A percentile compares a stretch with the other conserved stretches of the same genome.
phyloP scores from a whole-genome alignment of 2,329 filamentous ascomycete genomes.

The Claviceps spartinae region DNA sequence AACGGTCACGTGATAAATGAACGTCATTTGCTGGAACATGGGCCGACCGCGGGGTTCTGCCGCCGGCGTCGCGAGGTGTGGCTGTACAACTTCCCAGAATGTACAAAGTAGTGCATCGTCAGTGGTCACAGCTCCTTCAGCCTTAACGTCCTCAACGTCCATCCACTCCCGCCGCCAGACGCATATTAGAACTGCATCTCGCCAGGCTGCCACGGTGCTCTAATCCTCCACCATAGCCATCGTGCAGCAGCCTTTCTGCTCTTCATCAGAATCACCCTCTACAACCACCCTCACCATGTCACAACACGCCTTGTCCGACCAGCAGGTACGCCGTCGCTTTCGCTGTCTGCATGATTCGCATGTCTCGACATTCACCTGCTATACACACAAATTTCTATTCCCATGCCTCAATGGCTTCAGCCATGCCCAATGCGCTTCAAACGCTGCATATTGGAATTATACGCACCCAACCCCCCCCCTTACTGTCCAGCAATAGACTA shows the following conservation, averaged over 20 bases:
- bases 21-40: not conserved
- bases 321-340: conserved; percentile 53
- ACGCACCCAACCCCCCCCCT: not conserved
- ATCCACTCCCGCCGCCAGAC: conserved; percentile 7
- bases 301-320: conserved; percentile 93
- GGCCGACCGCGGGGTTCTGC: not conserved
- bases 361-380: conserved; percentile 5
- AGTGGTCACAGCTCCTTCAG: conserved; percentile 13
- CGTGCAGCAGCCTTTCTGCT: not conserved
- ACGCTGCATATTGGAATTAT: no score
- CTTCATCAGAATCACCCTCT: conserved; percentile 13
- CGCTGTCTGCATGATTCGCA: conserved; percentile 7
- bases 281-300: conserved; percentile 56
- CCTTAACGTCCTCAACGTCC: not conserved
- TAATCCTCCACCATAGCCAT: not conserved
- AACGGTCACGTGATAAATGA: not conserved
- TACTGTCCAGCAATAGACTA: not conserved
- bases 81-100: not conserved
- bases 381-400: conserved; percentile 7
- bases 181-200: conserved; percentile 1
- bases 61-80: not conserved
- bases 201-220: not conserved
- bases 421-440: not conserved
- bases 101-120: conserved; percentile 9
- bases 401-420: not conserved